phyloP scores from a whole-genome alignment of 2,329 filamentous ascomycete species.

The Aspergillus fumigatiaffinis region DNA sequence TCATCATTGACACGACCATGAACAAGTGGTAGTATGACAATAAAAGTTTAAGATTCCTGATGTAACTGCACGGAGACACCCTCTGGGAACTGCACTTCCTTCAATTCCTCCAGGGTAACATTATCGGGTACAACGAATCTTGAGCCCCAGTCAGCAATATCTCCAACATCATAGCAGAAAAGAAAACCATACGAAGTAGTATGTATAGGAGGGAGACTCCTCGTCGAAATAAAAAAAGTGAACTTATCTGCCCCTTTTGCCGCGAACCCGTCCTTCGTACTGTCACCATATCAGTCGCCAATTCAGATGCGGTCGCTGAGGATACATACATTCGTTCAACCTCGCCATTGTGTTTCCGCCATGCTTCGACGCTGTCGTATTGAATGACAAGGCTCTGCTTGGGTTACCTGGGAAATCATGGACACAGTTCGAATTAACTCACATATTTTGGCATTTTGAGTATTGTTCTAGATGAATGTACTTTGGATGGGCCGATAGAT shows the following conservation, averaged over 20 bases:
- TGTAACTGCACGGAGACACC: conserved; percentile 10
- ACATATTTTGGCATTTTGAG: conserved; percentile 19
- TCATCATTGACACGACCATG: neutral
- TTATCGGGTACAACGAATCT: conserved; percentile 10
- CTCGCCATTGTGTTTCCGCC: conserved; percentile 7
- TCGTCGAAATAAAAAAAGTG: conserved; percentile 12
- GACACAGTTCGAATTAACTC: neutral
- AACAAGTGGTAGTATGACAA: neutral
- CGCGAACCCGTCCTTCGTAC: conserved; percentile 7
- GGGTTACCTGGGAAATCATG: neutral
- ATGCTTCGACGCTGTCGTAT: conserved; percentile 12
- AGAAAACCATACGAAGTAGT: conserved; percentile 10
- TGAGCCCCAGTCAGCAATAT: neutral
- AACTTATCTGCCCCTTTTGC: conserved; percentile 12
- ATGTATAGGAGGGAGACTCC: conserved; percentile 14
- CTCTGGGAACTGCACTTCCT: conserved; percentile 6
- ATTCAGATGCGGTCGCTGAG: neutral
- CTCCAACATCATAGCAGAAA: neutral
- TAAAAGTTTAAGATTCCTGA: conserved; percentile 2
- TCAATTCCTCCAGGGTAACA: conserved; percentile 9
- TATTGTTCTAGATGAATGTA: neutral
- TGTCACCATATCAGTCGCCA: neutral
- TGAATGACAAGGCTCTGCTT: conserved; percentile 10
- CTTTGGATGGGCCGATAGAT: neutral
- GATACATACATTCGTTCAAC: conserved; percentile 12